These are phyloP conservation scores for Pichia sp. DNA, from an alignment of 1,139 yeast genomes.

Conservation along the genomic window DNA sequence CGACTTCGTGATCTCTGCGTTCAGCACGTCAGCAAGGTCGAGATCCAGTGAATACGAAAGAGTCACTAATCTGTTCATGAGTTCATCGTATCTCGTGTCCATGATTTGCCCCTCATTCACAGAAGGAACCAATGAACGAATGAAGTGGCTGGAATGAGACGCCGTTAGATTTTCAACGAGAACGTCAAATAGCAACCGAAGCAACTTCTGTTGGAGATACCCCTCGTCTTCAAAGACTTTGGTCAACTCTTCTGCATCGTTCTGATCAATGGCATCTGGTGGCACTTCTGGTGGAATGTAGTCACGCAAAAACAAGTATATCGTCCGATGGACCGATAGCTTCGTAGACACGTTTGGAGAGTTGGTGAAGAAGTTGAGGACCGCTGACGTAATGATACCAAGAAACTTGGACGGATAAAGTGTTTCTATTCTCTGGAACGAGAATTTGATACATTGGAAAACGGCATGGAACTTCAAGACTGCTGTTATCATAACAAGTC, in stretches of 20 bases:
- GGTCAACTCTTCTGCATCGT: constrained; percentile 30
- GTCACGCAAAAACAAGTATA: constrained; percentile 59
- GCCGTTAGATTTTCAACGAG: constrained; percentile 1
- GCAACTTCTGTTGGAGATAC: constrained; percentile 39
- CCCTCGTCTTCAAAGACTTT: constrained; percentile 43
- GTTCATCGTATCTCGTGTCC: constrained; percentile 21
- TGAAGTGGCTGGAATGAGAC: background rate
- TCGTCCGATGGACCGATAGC: constrained; percentile 46
- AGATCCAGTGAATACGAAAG: constrained; percentile 58
- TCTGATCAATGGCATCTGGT: constrained; percentile 24
- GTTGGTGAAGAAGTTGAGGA: constrained; percentile 39
- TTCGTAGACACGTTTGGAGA: constrained; percentile 26
- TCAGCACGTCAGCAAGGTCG: constrained; percentile 37
- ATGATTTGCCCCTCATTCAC: background rate
- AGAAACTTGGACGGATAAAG: constrained; percentile 71
- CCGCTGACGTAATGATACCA: constrained; percentile 52
- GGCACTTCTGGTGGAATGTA: constrained; percentile 45
- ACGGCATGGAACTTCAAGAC: constrained; percentile 51
- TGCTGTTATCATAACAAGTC: background rate
- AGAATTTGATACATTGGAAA: constrained; percentile 50
- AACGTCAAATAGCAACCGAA: constrained; percentile 30
- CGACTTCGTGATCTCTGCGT: constrained; percentile 24
- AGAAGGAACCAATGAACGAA: background rate
- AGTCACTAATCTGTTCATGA: constrained; percentile 32
- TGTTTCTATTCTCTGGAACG: constrained; percentile 49